Conservation (phyloP, 306 rosid species). For the Vachellia collinsii region DNA sequence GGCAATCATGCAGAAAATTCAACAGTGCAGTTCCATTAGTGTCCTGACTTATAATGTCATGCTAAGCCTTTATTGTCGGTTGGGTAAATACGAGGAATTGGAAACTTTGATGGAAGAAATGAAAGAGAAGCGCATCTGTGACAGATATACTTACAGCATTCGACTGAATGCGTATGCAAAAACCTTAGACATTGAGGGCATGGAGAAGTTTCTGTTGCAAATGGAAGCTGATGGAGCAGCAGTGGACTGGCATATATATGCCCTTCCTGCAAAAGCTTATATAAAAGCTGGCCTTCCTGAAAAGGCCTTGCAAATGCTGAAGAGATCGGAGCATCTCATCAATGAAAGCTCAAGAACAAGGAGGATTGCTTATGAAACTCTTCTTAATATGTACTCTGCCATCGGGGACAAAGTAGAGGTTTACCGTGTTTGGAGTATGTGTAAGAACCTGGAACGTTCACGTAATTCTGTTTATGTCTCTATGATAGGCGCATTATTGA, state of each 20-base stretch:
- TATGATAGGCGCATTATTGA: conserved; percentile 50
- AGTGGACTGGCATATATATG: conserved; percentile 49
- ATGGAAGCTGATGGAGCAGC: conserved; percentile 48
- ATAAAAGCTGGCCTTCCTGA: conserved; percentile 49
- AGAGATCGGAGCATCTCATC: conserved; percentile 46
- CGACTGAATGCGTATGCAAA: conserved; percentile 47
- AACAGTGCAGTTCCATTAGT: conserved; percentile 34
- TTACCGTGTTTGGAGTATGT: conserved; percentile 57
- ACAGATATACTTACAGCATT: conserved; percentile 39
- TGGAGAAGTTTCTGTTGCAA: conserved; percentile 53
- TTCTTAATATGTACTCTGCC: conserved; percentile 43
- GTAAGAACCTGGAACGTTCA: conserved; percentile 27
- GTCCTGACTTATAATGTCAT: conserved; percentile 49
- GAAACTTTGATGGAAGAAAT: conserved; percentile 48
- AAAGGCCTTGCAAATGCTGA: conserved; percentile 43
- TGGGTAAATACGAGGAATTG: conserved; percentile 46
- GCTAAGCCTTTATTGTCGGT: conserved; percentile 49
- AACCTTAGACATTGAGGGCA: conserved; percentile 34
- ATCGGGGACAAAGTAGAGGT: conserved; percentile 49
- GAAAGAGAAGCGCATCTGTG: conserved; percentile 44
- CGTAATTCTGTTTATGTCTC: conserved; percentile 45
- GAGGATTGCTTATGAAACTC: conserved; percentile 43
- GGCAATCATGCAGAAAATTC: conserved; percentile 47
- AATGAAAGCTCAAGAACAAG: conserved; percentile 7
- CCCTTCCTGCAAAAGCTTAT: conserved; percentile 49